Evolutionary conservation across 2,329 filamentous ascomycete species (phyloP), one percentile per base, ranked within the genome.

Genomic region (Colletotrichum higginsianum): DNA sequence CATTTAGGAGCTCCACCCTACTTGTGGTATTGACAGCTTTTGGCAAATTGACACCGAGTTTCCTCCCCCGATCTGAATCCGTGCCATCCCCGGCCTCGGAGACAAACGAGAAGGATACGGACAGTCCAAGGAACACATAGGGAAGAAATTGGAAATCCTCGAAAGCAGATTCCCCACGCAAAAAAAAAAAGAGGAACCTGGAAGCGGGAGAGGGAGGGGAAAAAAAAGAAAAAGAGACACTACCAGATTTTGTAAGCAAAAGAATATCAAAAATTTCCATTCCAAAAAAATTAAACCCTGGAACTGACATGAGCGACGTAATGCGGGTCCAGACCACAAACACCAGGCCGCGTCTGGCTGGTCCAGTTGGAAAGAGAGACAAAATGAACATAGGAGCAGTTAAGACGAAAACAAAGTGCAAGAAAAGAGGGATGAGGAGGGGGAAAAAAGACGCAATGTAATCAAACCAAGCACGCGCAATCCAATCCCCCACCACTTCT

Each of bases 121-220:
- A 57, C 30, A 26, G 61, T 46, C 7, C 35, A 44, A 38, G 30
- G 26, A 78, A 80, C 11, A 74, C 8, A 80, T 80, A 74, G 76
- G 81, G 80, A 77, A 76, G 71, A 77, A 80, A 73, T 76, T 73
- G 75, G 67, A 74, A 71, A 49, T 40, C 58, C 62, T 61, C 76
- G 61, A 75, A 76, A 35, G 67, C 56, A 69, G 74, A 52, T 62
- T 62, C 49, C 35, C 57, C 56, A 67, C 56, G 64, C 30, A 9
- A 38, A 64, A 26, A 15, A 21, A 61, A 63, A 57, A 47, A 21
- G 4, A 40, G 13, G 5, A 40, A 40, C 12, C 2, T 30, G 4
- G 15, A 16, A 7, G 26, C 16, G 12, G 50, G 3, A 35, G 30
- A 30, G 30, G 1, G 8, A n/a, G 23, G 30, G n/a, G n/a, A n/a